A percentile compares a stretch with the other conserved stretches of the same genome.
These are phyloP conservation scores for Malus asiatica DNA, from an alignment of 306 rosid species.

Conservation along the genomic window DNA sequence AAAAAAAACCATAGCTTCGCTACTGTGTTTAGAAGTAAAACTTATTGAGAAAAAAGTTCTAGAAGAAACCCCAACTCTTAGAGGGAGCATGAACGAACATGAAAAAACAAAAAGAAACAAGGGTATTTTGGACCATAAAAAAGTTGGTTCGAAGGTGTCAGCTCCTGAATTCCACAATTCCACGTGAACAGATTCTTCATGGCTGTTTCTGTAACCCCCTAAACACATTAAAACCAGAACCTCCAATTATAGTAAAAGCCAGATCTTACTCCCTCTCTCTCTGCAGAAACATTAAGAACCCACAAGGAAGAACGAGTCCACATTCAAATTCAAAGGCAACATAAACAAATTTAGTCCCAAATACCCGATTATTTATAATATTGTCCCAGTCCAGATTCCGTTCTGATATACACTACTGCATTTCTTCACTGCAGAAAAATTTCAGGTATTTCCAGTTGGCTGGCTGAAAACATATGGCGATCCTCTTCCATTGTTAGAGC, in stretches of 20 bases:
- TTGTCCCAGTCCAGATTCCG: not conserved
- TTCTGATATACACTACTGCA: not conserved
- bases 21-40: too few relatives aligned
- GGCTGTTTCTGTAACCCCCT: slow-evolving; percentile 1
- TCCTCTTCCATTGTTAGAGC: not conserved
- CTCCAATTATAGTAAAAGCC: not conserved
- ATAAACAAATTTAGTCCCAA: not conserved
- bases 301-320: not conserved
- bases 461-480: not conserved
- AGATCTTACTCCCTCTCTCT: slow-evolving; percentile 13
- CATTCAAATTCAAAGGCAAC: not conserved
- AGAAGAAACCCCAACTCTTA: too few relatives aligned
- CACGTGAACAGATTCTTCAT: slow-evolving; percentile 26
- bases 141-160: slow-evolving; percentile 5
- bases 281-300: not conserved
- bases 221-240: not conserved
- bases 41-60: too few relatives aligned
- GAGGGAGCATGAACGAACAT: too few relatives aligned
- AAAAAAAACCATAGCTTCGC: too few relatives aligned
- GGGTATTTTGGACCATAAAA: slow-evolving; percentile 14
- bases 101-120: not conserved
- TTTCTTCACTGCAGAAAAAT: not conserved
- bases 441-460: not conserved
- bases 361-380: not conserved
- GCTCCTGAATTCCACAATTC: not conserved